Evolutionary conservation across 2,329 filamentous ascomycete genomes (phyloP).

Genomic region (Aspergillus brunneoviolaceus): DNA sequence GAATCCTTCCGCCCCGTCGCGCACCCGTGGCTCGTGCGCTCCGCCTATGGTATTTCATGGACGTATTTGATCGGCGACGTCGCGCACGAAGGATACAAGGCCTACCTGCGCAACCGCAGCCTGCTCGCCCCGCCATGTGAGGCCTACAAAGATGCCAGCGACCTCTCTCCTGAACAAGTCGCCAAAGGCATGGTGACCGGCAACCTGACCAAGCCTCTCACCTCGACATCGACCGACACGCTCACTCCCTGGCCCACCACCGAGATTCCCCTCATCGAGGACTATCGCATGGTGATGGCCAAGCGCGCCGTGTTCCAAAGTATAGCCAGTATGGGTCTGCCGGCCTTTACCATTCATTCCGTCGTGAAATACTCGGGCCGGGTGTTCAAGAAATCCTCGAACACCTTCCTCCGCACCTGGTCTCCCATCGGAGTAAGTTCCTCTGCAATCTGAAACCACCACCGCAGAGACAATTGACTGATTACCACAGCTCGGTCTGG

Average conservation of each 20-base stretch:
- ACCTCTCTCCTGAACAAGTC: conserved; percentile 32
- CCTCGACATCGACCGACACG: conserved; percentile 19
- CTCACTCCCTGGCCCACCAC: conserved; percentile 43
- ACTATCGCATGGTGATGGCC: conserved; percentile 87
- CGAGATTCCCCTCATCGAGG: conserved; percentile 71
- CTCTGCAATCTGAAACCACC: conserved; percentile 8
- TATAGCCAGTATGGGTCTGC: conserved; percentile 88
- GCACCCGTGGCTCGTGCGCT: conserved; percentile 75
- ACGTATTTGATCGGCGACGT: conserved; percentile 89
- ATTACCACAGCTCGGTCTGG: conserved; percentile 56
- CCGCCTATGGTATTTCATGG: conserved; percentile 91
- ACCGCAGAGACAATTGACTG: conserved; percentile 9
- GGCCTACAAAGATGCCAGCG: conserved; percentile 41
- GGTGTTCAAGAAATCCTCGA: conserved; percentile 82
- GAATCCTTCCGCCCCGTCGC: conserved; percentile 94
- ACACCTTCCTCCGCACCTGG: conserved; percentile 74
- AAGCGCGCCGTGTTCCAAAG: conserved; percentile 89
- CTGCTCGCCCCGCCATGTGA: conserved; percentile 67
- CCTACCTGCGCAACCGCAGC: conserved; percentile 82
- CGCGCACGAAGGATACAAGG: conserved; percentile 89
- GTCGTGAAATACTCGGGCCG: conserved; percentile 85
- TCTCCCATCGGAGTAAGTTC: conserved; percentile 79
- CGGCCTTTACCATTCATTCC: conserved; percentile 89
- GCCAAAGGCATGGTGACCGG: conserved; percentile 38
- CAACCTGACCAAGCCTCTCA: conserved; percentile 25